A percentile compares a stretch with the other conserved stretches of the same genome.
Conservation (phyloP, 2,329 filamentous ascomycete species). For the Colletotrichum melonis region DNA sequence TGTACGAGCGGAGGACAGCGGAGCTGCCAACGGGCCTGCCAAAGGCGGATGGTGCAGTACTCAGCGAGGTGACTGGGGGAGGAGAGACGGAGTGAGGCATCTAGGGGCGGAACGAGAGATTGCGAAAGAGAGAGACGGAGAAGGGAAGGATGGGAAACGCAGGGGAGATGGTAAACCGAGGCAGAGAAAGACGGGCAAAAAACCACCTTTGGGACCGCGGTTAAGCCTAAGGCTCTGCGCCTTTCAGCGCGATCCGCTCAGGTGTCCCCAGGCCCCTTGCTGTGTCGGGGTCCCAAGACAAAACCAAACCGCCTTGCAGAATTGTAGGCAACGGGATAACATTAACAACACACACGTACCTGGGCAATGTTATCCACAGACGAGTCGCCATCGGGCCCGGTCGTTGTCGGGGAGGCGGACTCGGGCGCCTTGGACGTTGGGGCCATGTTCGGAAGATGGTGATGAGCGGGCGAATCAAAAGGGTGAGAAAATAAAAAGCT, state of each 20-base stretch:
- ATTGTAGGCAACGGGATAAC: not conserved
- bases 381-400: conserved; percentile 31
- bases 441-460: conserved; percentile 32
- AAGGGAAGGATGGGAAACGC: not conserved
- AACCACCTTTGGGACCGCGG: not conserved
- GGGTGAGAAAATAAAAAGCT: conserved; percentile 1
- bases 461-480: conserved; percentile 26
- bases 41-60: not conserved
- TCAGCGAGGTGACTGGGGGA: not conserved
- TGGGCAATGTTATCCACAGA: conserved; percentile 35
- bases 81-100: not conserved
- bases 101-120: conserved; percentile 9
- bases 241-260: conserved; percentile 8
- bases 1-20: conserved; percentile 5
- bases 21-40: conserved; percentile 5
- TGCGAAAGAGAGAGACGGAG: not conserved
- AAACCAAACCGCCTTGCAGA: conserved; percentile 1
- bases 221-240: conserved; percentile 17
- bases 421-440: conserved; percentile 31
- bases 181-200: not conserved
- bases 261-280: conserved; percentile 3
- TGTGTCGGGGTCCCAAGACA: conserved; percentile 4
- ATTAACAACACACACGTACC: conserved; percentile 24
- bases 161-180: not conserved
- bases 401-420: conserved; percentile 34